Evolutionary conservation across 139 green algal species (phyloP).

Genomic region (Closterium sp.): DNA sequence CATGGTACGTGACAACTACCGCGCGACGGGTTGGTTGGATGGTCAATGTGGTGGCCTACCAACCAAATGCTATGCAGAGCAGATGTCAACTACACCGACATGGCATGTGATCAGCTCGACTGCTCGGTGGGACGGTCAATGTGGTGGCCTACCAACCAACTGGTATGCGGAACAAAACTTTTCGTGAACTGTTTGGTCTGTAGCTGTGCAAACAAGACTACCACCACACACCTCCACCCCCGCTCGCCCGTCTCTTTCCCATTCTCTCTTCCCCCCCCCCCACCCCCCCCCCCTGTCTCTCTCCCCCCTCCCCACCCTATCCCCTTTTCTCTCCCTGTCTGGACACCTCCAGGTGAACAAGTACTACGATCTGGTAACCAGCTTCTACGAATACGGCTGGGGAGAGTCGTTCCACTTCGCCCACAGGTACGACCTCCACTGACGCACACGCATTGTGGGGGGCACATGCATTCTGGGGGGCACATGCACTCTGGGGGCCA

Average conservation of each 20-base stretch:
- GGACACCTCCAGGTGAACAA: conserved; percentile 60
- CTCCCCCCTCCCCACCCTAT: background rate
- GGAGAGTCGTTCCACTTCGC: conserved; percentile 76
- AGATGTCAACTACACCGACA: too few relatives aligned
- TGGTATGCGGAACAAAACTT: too few relatives aligned
- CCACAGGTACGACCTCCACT: conserved; percentile 46
- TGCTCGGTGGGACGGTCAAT: too few relatives aligned
- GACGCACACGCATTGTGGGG: background rate
- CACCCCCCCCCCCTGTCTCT: background rate
- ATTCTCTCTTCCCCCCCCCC: background rate
- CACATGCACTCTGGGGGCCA: too few relatives aligned
- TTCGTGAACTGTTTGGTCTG: conserved; percentile 67
- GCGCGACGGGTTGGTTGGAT: background rate
- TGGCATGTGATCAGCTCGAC: too few relatives aligned
- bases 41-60: background rate
- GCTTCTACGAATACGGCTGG: conserved; percentile 73
- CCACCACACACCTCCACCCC: too few relatives aligned
- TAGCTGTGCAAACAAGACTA: too few relatives aligned
- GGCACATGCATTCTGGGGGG: too few relatives aligned
- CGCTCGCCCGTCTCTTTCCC: too few relatives aligned
- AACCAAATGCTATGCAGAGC: too few relatives aligned
- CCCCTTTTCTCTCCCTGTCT: background rate
- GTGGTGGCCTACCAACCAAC: too few relatives aligned
- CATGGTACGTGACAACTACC: background rate
- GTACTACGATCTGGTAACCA: conserved; percentile 68